Evolutionary conservation across 2,329 filamentous ascomycete genomes (phyloP), one percentile per base, ranked within the genome.

Genomic region (Pleurostoma richardsiae): DNA sequence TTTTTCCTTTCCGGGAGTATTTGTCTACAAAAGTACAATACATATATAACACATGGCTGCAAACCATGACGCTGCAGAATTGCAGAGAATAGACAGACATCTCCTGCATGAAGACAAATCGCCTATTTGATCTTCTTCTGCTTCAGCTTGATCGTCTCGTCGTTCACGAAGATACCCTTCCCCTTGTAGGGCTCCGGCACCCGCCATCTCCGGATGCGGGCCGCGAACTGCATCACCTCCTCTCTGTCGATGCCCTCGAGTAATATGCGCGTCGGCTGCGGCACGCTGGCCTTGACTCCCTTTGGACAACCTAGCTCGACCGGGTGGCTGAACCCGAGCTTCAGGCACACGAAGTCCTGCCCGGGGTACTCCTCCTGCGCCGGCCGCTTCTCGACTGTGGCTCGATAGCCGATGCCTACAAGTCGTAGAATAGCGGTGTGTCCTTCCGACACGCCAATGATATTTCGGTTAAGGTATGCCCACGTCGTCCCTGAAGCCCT

Each of bases 151-250:
- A 99, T 96, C 30, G 90, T 96, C 78, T 99, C 90, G 53, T 91
- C 90, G 62, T 97, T 95, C 59, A 99, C 85, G 66, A 97, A 99
- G 58, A 99, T 95, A 59, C 94, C 94, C 82, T 99, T 97, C 56
- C 94, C 94, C 82, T 99, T 99, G 71, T 99, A 99, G 54, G 94
- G 94, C 72, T 99, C 94, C 30, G 94, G 94, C 54, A 80, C 80
- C 63, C 94, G 85, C 92, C 92, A 97, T 68, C 76, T 80, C 58
- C 90, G 79, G 56, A 99, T 95, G 57, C 85, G 76, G 1, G 94
- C 94, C 19, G 94, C 94, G 67, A 97, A 96, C 49, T 87, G 84
- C 78, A 90, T 94, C 53, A 99, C 83, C 42, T 85, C 79, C 68
- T 95, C 85, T 64, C 90, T 90, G 64, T 97, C 82, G 44, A 85